Conservation (phyloP, 163 green algal genomes). For the Dunaliella salina region DNA sequence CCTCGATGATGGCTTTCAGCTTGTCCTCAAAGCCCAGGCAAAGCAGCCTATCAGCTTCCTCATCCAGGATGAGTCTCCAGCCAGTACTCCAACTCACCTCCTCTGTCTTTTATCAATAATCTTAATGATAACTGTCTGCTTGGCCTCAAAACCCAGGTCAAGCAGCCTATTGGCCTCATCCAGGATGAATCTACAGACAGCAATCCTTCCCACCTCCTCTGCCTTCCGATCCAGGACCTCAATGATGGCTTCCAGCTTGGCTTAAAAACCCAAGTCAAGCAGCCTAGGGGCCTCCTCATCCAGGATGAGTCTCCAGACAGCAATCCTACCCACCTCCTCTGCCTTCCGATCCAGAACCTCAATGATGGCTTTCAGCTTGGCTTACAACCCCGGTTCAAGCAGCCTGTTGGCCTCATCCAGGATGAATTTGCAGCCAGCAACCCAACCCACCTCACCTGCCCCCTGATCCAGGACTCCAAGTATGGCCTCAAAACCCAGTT, state of each 20-base stretch:
- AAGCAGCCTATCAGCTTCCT: conserved; percentile 86
- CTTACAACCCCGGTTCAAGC: conserved; percentile 90
- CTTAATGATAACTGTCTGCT: conserved; percentile 6
- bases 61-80: conserved; percentile 87
- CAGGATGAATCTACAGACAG: conserved; percentile 88
- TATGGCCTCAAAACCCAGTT: too few relatives aligned
- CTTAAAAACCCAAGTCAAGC: conserved; percentile 90
- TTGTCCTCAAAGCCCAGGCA: conserved; percentile 85
- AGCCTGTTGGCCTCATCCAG: conserved; percentile 89
- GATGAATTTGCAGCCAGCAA: too few relatives aligned
- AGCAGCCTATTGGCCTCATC: conserved; percentile 90
- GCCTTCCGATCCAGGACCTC: neutral
- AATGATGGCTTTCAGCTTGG: conserved; percentile 16
- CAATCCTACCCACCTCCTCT: too few relatives aligned
- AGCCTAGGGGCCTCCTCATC: conserved; percentile 91
- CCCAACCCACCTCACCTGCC: too few relatives aligned
- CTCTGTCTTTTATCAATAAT: neutral
- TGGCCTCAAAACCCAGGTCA: conserved; percentile 85
- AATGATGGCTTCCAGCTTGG: conserved; percentile 15
- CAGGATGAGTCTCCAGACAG: too few relatives aligned
- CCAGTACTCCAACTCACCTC: conserved; percentile 45
- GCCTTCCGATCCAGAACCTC: neutral
- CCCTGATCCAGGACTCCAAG: too few relatives aligned
- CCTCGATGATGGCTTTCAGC: conserved; percentile 13
- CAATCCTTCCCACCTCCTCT: too few relatives aligned